Conservation (phyloP, 352 stramenopile genomes). For the Vaucheria bursata region DNA sequence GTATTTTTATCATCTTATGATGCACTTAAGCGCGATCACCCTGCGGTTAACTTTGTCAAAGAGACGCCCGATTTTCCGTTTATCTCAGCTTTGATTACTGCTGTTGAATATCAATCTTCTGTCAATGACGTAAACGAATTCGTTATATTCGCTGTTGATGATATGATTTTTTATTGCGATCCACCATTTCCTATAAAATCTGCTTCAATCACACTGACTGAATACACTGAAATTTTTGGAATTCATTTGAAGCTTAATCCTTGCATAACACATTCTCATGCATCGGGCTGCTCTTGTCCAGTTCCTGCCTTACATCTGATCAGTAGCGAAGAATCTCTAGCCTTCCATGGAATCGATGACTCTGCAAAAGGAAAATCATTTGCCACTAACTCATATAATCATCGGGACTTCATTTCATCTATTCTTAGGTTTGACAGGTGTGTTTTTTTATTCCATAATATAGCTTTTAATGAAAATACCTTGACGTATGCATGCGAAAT, state of each 20-base stretch:
- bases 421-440: no score
- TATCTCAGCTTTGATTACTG: not conserved
- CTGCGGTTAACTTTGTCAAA: constrained; percentile 16
- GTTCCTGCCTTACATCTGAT: not conserved
- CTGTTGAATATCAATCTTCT: not conserved
- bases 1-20: constrained; percentile 22
- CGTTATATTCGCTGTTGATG: constrained; percentile 42
- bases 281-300: not conserved
- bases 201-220: constrained; percentile 8
- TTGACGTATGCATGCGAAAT: no score
- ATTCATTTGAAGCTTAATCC: constrained; percentile 3
- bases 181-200: constrained; percentile 4
- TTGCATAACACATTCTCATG: constrained; percentile 4
- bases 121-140: not conserved
- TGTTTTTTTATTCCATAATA: no score
- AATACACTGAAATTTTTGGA: not conserved
- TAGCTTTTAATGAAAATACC: no score
- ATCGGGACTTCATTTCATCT: no score
- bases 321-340: not conserved
- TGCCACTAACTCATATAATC: no score
- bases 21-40: constrained; percentile 7
- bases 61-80: constrained; percentile 9
- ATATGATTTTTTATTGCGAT: constrained; percentile 44
- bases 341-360: not conserved
- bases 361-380: no score